Base-by-base conservation (phyloP, 805 yeast genomes). In the Zygosaccharomyces bisporus region DNA sequence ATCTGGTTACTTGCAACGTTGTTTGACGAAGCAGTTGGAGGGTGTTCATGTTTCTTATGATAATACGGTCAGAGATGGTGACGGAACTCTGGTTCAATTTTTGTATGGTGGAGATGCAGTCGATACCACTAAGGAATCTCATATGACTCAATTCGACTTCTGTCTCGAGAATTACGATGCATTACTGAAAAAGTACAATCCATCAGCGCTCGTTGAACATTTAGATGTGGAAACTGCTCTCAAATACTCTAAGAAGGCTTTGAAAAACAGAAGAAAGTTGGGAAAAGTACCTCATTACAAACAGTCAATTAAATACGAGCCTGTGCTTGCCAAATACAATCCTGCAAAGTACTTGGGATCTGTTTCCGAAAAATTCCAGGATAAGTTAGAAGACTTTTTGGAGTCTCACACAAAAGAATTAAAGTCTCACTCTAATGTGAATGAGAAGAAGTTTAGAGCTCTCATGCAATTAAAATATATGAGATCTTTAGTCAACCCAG, bases 381-480 rank as follows among this genome's bases (percentile, higher is more conserved):
- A 77, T 44, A 82, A 82, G 54, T 74, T 95, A 52, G 96, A 91
- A 47, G 66, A 64, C 16, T 89, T 81, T 60, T 75, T 87, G 52
- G 75, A 73, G 24, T 56, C 68, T 19, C 80, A 84, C 60, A 69
- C 76, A 38, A 67, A 70, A 5, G 55, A 79, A 44, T 83, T 89
- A 64, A 79, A 79, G 59, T 77, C 72, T 14, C 53, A 58, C 18
- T 61, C 70, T 41, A 65, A 64, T 39, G 75, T 77, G 38, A 79
- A 82, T 47, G 76, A 71, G 41, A 86, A 85, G 80, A 86, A 85
- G 65, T 95, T 95, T 79, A 80, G 86, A 67, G 95, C 96, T 3
- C 76, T 93, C 62, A 95, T 95, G 99, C 97, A 91, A 72, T 76
- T 93, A 73, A 95, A 95, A 70, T 93, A 93, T 70, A 93, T 91